Conservation (phyloP, 2,329 filamentous ascomycete species). For the Thelonectria blattea region DNA sequence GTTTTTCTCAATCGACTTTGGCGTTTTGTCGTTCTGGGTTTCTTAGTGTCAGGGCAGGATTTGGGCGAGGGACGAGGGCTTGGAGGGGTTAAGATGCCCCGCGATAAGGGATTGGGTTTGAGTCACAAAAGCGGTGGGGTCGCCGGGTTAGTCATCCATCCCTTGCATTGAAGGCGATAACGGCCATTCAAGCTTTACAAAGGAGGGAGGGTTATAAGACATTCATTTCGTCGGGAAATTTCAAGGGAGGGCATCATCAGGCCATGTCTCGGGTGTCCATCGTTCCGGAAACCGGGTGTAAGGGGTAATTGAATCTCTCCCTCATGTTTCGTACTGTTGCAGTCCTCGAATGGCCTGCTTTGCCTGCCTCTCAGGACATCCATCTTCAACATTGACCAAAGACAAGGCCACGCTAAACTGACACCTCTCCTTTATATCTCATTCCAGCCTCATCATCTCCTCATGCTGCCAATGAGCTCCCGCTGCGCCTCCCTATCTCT, state of each 20-base stretch:
- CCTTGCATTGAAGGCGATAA: not conserved
- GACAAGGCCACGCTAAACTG: conserved; percentile 7
- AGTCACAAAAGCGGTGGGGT: conserved; percentile 1
- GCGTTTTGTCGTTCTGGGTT: not conserved
- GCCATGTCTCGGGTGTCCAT: too few relatives aligned
- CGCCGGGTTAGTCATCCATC: not conserved
- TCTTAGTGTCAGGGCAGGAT: not conserved
- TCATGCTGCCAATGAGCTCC: conserved; percentile 79
- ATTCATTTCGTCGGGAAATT: too few relatives aligned
- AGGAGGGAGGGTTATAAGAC: too few relatives aligned
- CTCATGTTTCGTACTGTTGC: too few relatives aligned
- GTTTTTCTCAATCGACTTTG: conserved; percentile 24
- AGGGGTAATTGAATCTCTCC: too few relatives aligned
- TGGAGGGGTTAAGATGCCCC: not conserved
- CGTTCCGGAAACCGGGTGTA: too few relatives aligned
- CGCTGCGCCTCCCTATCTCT: conserved; percentile 83
- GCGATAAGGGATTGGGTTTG: not conserved
- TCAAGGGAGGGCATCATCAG: too few relatives aligned
- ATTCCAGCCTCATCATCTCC: conserved; percentile 30
- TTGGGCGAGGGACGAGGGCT: not conserved
- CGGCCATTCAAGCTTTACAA: too few relatives aligned
- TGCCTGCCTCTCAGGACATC: too few relatives aligned
- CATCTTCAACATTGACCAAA: not conserved
- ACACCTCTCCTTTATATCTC: conserved; percentile 6
- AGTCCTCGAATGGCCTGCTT: too few relatives aligned